These are phyloP conservation scores for Stachybotrys echinatus DNA, from an alignment of 2,329 filamentous ascomycete genomes.

Conservation along the genomic window DNA sequence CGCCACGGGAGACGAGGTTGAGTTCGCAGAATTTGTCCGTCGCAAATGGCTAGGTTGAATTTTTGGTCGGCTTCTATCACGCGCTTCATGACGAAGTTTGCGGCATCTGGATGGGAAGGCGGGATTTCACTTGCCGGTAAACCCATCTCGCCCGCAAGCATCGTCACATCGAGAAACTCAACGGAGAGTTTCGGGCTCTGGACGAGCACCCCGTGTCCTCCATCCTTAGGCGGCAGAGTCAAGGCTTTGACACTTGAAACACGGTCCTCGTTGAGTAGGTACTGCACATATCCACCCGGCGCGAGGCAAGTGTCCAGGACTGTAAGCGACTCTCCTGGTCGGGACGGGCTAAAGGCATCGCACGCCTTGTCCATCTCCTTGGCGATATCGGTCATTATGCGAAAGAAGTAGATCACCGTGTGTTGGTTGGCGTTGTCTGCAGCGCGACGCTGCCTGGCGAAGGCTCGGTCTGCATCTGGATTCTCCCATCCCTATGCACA, in stretches of 20 bases:
- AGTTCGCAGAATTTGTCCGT: constrained; percentile 38
- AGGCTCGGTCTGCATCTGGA: constrained; percentile 33
- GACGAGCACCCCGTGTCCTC: constrained; percentile 35
- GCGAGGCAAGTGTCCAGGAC: constrained; percentile 53
- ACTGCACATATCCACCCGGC: constrained; percentile 44
- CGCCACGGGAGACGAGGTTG: constrained; percentile 27
- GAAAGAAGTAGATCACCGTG: constrained; percentile 24
- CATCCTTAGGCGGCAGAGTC: constrained; percentile 30
- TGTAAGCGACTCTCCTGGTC: constrained; percentile 4
- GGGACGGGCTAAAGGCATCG: constrained; percentile 16
- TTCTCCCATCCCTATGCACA: constrained; percentile 39
- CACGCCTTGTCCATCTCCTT: constrained; percentile 31
- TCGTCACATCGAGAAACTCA: constrained; percentile 40
- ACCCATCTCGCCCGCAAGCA: constrained; percentile 42
- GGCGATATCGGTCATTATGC: constrained; percentile 37
- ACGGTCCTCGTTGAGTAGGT: constrained; percentile 29
- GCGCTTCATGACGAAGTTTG: constrained; percentile 19
- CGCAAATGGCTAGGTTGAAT: constrained; percentile 42
- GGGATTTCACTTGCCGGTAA: constrained; percentile 19
- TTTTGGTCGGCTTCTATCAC: constrained; percentile 10
- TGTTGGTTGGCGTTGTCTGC: constrained; percentile 26
- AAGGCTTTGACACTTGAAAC: constrained; percentile 25
- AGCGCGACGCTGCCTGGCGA: constrained; percentile 29
- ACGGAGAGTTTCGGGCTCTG: constrained; percentile 9
- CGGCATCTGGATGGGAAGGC: constrained; percentile 9